phyloP scores from a whole-genome alignment of 176 grass and related monocot genomes.

The Metroxylon sagu region DNA sequence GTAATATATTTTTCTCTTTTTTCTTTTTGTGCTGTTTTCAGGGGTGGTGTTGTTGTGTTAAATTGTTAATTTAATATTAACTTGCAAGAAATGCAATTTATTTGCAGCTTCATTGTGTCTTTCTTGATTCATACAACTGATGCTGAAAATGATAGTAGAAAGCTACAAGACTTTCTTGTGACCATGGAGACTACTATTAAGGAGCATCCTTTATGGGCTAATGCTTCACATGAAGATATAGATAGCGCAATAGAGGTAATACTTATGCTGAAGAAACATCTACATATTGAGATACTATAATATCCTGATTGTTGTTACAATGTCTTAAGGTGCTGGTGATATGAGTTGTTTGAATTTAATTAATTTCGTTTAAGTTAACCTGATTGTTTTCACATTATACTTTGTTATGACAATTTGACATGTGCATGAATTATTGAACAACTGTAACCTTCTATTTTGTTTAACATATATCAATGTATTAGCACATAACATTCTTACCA shows the following conservation, averaged over 20 bases:
- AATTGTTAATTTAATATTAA: conserved; percentile 2
- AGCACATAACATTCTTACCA: too few relatives aligned
- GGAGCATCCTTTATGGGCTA: conserved; percentile 62
- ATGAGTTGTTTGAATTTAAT: conserved; percentile 4
- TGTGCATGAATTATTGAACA: too few relatives aligned
- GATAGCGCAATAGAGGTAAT: conserved; percentile 82
- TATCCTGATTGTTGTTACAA: background rate
- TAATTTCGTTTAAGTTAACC: background rate
- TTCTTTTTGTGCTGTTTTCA: too few relatives aligned
- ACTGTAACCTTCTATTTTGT: too few relatives aligned
- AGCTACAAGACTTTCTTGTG: conserved; percentile 57
- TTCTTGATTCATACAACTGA: conserved; percentile 42
- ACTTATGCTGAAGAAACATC: background rate
- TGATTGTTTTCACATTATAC: too few relatives aligned
- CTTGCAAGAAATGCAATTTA: background rate
- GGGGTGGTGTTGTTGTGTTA: too few relatives aligned
- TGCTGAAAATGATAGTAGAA: conserved; percentile 47
- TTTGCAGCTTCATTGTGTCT: conserved; percentile 67
- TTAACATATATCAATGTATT: too few relatives aligned
- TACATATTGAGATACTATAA: background rate
- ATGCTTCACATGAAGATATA: conserved; percentile 59
- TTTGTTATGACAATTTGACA: too few relatives aligned
- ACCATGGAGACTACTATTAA: conserved; percentile 58
- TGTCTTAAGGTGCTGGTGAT: background rate
- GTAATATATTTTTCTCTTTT: too few relatives aligned